Conservation (phyloP, 306 rosid genomes). For the Ormosia emarginata region DNA sequence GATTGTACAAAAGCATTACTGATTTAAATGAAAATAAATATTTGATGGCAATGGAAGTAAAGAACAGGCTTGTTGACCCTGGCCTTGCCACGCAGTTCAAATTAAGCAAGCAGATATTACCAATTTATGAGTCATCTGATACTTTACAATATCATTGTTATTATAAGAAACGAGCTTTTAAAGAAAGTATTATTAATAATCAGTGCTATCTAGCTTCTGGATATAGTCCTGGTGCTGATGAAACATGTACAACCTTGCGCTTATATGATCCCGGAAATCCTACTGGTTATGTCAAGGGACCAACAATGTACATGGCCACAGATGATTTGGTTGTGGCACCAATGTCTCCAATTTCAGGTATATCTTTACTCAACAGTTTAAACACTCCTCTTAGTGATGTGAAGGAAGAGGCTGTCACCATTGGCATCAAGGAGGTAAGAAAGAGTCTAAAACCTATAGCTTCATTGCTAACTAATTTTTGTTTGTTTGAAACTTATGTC, state of each 20-base stretch:
- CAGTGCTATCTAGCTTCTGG: not conserved
- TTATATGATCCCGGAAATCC: not conserved
- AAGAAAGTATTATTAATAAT: no score
- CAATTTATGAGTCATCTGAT: not conserved
- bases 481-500: not conserved
- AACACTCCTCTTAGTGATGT: not conserved
- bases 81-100: not conserved
- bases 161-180: no score
- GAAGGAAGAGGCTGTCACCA: not conserved
- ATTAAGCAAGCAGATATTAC: not conserved
- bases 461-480: not conserved
- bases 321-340: not conserved
- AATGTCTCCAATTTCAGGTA: not conserved
- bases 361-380: not conserved
- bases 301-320: not conserved
- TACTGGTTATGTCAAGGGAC: conserved; percentile 6
- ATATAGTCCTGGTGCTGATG: no score
- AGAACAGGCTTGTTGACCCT: not conserved
- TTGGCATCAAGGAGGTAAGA: conserved; percentile 22
- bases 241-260: not conserved
- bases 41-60: not conserved
- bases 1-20: not conserved
- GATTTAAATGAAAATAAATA: not conserved
- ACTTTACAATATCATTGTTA: not conserved
- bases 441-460: not conserved